phyloP scores from a whole-genome alignment of 2,329 filamentous ascomycete genomes.

The Phaeosphaeriaceae sp. region DNA sequence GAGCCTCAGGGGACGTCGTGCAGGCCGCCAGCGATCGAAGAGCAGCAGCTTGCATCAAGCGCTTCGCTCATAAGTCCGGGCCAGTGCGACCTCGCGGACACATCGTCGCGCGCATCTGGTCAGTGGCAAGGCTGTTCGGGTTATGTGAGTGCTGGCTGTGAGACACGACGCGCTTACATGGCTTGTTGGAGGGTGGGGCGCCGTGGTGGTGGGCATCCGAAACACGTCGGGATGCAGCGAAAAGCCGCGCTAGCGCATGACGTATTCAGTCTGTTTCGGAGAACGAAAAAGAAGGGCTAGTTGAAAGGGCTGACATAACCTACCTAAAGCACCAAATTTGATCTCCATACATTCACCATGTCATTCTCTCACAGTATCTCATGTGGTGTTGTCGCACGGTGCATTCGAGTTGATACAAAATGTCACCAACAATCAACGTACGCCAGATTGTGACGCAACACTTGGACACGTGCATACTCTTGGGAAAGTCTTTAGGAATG shows the following conservation, averaged over 20 bases:
- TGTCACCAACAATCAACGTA: too few relatives aligned
- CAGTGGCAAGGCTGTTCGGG: background rate
- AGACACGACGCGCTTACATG: background rate
- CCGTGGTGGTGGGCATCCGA: background rate
- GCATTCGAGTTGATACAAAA: too few relatives aligned
- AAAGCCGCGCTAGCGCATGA: background rate
- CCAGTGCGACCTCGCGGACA: background rate
- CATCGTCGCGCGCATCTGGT: background rate
- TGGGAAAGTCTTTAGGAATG: too few relatives aligned
- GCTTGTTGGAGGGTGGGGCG: background rate
- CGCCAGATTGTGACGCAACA: too few relatives aligned
- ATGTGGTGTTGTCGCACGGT: too few relatives aligned
- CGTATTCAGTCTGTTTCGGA: background rate
- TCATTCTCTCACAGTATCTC: too few relatives aligned
- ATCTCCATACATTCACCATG: too few relatives aligned
- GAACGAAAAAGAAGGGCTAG: too few relatives aligned
- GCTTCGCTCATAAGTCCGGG: background rate
- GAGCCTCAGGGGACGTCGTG: background rate
- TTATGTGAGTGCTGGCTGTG: background rate
- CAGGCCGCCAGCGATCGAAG: too few relatives aligned
- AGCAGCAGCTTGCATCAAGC: background rate
- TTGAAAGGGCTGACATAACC: too few relatives aligned
- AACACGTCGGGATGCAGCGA: background rate
- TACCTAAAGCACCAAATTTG: too few relatives aligned
- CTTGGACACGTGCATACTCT: too few relatives aligned